A percentile compares a stretch with the other conserved stretches of the same genome.
Evolutionary conservation across 1,139 yeast genomes (phyloP).

Genomic region (Pichia sp.): DNA sequence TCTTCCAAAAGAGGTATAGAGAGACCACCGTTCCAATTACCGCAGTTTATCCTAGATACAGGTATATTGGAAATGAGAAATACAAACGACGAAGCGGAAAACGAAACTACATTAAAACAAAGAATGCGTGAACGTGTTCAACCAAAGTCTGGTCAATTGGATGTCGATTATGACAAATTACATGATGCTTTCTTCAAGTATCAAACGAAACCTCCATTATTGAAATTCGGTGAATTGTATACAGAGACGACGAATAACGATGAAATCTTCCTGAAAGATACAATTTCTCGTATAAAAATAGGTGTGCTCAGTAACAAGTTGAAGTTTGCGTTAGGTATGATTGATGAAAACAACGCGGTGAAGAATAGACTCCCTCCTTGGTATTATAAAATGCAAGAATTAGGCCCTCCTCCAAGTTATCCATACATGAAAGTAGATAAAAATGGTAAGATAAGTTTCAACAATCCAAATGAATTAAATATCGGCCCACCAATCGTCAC

Average conservation of each 20-base stretch:
- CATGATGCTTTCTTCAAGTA: slow-evolving; percentile 85
- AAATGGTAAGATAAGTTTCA: slow-evolving; percentile 7
- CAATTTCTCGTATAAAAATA: slow-evolving; percentile 48
- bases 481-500: slow-evolving; percentile 7
- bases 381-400: slow-evolving; percentile 65
- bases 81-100: slow-evolving; percentile 39
- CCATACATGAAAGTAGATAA: slow-evolving; percentile 55
- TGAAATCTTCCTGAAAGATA: slow-evolving; percentile 26
- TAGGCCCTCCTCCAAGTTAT: slow-evolving; percentile 89
- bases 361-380: slow-evolving; percentile 66
- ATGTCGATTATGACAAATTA: slow-evolving; percentile 79
- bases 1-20: slow-evolving; percentile 70
- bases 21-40: slow-evolving; percentile 72
- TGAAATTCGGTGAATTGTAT: slow-evolving; percentile 72
- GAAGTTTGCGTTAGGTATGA: slow-evolving; percentile 68
- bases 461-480: slow-evolving; percentile 6
- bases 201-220: slow-evolving; percentile 71
- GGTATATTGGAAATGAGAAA: slow-evolving; percentile 90
- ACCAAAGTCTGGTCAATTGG: slow-evolving; percentile 85
- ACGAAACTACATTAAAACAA: slow-evolving; percentile 51
- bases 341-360: slow-evolving; percentile 34
- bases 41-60: slow-evolving; percentile 74
- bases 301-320: slow-evolving; percentile 64
- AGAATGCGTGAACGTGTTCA: slow-evolving; percentile 82
- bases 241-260: slow-evolving; percentile 15